A percentile compares a stretch with the other conserved stretches of the same genome.
Evolutionary conservation across 2,329 filamentous ascomycete genomes (phyloP).

Genomic region (Colletotrichum sp.): DNA sequence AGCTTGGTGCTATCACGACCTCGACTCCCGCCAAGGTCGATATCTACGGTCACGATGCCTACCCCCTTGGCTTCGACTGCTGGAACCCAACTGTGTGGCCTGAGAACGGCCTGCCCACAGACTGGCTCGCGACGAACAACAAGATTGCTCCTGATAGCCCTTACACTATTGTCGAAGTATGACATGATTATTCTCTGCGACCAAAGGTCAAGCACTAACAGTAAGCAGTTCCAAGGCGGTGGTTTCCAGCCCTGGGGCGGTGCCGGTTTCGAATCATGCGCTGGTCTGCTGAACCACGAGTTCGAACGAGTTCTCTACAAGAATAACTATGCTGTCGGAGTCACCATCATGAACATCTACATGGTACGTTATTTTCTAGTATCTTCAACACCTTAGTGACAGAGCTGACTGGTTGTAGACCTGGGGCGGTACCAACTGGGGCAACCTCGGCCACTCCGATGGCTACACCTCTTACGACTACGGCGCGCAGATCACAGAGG

Average conservation of each 20-base stretch:
- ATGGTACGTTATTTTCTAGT: constrained; percentile 56
- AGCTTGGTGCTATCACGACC: constrained; percentile 29
- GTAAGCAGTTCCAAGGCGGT: constrained; percentile 60
- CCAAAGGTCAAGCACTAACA: background rate
- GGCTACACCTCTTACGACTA: constrained; percentile 60
- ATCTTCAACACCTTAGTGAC: too few species aligned
- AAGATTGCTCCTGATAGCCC: constrained; percentile 67
- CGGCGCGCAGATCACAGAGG: constrained; percentile 62
- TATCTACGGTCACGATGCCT: constrained; percentile 52
- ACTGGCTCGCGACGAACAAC: constrained; percentile 60
- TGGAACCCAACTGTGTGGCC: constrained; percentile 62
- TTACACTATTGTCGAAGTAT: constrained; percentile 65
- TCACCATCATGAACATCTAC: constrained; percentile 71
- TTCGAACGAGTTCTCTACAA: constrained; percentile 79
- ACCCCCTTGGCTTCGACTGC: constrained; percentile 51
- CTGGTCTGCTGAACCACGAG: constrained; percentile 66
- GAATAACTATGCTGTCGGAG: constrained; percentile 67
- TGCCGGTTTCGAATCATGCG: constrained; percentile 68
- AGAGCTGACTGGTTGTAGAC: constrained; percentile 39
- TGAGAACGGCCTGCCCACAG: constrained; percentile 57
- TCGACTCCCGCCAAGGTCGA: constrained; percentile 35
- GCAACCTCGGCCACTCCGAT: constrained; percentile 70
- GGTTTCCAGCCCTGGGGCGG: constrained; percentile 76
- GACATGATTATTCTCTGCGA: constrained; percentile 22
- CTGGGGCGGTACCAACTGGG: constrained; percentile 80